phyloP scores from a whole-genome alignment of 1,284 basidiomycete genomes.

The Tausonia pullulans region DNA sequence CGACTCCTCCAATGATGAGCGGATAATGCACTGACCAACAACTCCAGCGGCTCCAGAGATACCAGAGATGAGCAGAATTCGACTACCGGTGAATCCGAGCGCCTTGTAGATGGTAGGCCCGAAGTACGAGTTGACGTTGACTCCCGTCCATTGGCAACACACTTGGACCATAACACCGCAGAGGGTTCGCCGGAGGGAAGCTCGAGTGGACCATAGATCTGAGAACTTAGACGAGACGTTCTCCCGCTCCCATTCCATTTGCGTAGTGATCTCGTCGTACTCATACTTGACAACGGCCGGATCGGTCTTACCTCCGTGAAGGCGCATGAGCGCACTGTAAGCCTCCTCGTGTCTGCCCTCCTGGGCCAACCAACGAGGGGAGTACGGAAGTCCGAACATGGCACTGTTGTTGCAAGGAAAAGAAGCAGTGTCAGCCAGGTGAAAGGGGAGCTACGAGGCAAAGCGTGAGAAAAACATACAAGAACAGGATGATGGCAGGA shows the following conservation, averaged over 20 bases:
- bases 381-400: constrained; percentile 40
- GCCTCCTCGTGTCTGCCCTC: constrained; percentile 46
- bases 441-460: no score
- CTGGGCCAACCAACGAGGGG: constrained; percentile 47
- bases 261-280: constrained; percentile 44
- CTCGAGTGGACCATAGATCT: not conserved
- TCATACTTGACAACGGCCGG: no score
- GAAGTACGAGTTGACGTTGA: constrained; percentile 41
- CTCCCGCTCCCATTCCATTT: constrained; percentile 21
- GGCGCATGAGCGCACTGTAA: constrained; percentile 40
- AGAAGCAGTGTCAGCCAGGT: constrained; percentile 41
- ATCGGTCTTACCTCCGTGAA: constrained; percentile 36
- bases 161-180: constrained; percentile 37
- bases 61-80: constrained; percentile 47
- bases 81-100: constrained; percentile 41
- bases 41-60: constrained; percentile 52
- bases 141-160: constrained; percentile 55
- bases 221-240: constrained; percentile 19
- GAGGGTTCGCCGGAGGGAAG: constrained; percentile 42
- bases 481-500: constrained; percentile 42
- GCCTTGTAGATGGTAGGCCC: constrained; percentile 42
- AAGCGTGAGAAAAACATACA: no score
- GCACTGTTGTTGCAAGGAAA: not conserved
- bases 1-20: no score
- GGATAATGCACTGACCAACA: constrained; percentile 36